These are phyloP conservation scores for Diutina mesorugosa DNA, from an alignment of 1,139 yeast genomes.

Conservation along the genomic window DNA sequence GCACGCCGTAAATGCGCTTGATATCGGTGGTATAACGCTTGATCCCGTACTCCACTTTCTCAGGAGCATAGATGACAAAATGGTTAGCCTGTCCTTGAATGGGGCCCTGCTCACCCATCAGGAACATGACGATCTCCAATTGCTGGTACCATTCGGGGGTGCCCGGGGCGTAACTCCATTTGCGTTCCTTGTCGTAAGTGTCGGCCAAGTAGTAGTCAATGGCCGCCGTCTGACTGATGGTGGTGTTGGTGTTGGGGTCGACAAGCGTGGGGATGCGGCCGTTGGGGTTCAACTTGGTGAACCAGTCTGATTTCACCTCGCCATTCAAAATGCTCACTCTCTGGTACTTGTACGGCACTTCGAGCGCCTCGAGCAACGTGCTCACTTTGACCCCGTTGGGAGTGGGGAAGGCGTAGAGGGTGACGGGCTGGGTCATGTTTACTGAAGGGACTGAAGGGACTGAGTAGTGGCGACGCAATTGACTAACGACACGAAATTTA, in stretches of 20 bases:
- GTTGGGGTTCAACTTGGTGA: slow-evolving; percentile 40
- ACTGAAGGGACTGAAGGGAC: too few relatives aligned
- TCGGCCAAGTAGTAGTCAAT: slow-evolving; percentile 44
- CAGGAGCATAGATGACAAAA: slow-evolving; percentile 29
- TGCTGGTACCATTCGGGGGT: slow-evolving; percentile 35
- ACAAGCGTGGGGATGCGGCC: slow-evolving; percentile 50
- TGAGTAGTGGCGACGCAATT: too few relatives aligned
- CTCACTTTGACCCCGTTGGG: slow-evolving; percentile 47
- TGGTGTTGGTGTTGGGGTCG: slow-evolving; percentile 29
- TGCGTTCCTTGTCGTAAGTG: slow-evolving; percentile 40
- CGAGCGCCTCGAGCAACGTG: slow-evolving; percentile 33
- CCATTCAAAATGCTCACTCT: slow-evolving; percentile 24
- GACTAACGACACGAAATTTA: too few relatives aligned
- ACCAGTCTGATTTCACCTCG: slow-evolving; percentile 42
- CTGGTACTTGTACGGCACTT: slow-evolving; percentile 32
- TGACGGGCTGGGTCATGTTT: background rate
- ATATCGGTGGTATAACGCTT: slow-evolving; percentile 38
- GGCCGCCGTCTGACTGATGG: slow-evolving; percentile 46
- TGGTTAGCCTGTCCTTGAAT: slow-evolving; percentile 48
- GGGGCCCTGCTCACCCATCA: slow-evolving; percentile 49
- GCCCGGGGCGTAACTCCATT: slow-evolving; percentile 32
- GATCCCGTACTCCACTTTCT: slow-evolving; percentile 38
- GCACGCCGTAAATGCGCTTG: slow-evolving; percentile 37
- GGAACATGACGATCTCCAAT: slow-evolving; percentile 40
- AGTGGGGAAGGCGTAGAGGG: slow-evolving; percentile 32